Evolutionary conservation across 768 basidiomycete genomes (phyloP), one percentile per base, ranked within the genome.

Genomic region (Clavulina sp.): DNA sequence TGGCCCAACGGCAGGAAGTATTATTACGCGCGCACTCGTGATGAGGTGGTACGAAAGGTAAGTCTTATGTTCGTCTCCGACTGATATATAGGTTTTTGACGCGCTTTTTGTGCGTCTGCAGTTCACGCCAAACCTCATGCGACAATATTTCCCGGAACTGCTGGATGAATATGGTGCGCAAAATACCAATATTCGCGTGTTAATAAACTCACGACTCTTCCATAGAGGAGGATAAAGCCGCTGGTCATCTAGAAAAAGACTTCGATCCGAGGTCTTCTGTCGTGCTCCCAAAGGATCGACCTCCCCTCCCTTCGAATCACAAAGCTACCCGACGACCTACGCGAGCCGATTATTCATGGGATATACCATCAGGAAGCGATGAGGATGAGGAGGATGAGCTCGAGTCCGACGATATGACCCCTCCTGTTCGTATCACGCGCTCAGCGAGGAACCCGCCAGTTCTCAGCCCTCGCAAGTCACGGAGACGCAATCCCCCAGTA

Each of bases 231-330:
- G 70, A 56, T 49, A 71, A 75, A 60, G 60, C 54, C 29, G 61
- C 59, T 4, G 74, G 73, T 19, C 55, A 60, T 5, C 66, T 81
- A 21, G 61, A 61, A 1, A n/a, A n/a, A n/a, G 59, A 63, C 0
- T 85, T 86, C 61, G 74, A 84, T 58, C 81, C 82, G 21, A 70
- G 72, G 21, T 75, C 73, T 2, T 56, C 60, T 33, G 68, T 74
- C 53, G 69, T 85, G 6, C 78, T 82, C 57, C 76, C 76, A 21
- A 59, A 69, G 23, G 78, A 78, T 44, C 78, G 81, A 38, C 43
- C 31, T 4, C 26, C 24, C 41, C 16, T 7, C 23, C 53, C 53
- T 32, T 30, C 55, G 46, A 46, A 40, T 30, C 52, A 44, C 9
- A 24, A 13, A 16, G 13, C 13, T 13, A 13, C 36, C 13, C 13